A percentile compares a stretch with the other conserved stretches of the same genome.
Conservation (phyloP, 495 filamentous ascomycete genomes). For the Penicillium egyptiacum region DNA sequence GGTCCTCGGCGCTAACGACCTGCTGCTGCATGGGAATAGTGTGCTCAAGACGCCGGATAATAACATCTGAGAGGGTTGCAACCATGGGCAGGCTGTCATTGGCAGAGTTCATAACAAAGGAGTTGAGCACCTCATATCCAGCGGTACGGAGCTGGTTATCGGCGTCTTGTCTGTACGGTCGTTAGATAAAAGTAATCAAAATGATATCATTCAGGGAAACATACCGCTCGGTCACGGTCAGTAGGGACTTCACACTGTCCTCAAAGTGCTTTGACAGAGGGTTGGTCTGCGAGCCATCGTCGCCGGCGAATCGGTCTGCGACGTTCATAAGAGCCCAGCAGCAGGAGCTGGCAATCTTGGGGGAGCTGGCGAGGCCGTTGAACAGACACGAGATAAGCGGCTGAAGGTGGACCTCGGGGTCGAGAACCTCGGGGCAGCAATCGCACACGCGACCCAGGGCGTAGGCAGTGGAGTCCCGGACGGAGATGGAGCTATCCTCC, state of each 20-base stretch:
- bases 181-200: constrained; percentile 12
- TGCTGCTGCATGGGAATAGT: constrained; percentile 90
- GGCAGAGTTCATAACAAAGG: constrained; percentile 86
- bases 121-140: constrained; percentile 95
- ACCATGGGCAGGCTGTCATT: constrained; percentile 79
- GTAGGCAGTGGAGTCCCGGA: constrained; percentile 96
- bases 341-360: constrained; percentile 97
- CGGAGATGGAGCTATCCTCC: constrained; percentile 83
- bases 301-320: constrained; percentile 88
- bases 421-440: constrained; percentile 81
- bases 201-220: constrained; percentile 14
- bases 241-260: constrained; percentile 80
- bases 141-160: constrained; percentile 95
- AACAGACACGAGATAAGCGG: constrained; percentile 86
- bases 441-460: constrained; percentile 95
- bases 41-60: constrained; percentile 84
- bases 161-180: constrained; percentile 57
- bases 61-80: constrained; percentile 75
- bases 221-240: constrained; percentile 78
- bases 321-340: constrained; percentile 99
- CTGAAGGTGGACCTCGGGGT: constrained; percentile 76
- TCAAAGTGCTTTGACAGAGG: constrained; percentile 90
- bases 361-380: constrained; percentile 81
- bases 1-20: constrained; percentile 95
- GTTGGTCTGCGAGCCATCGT: constrained; percentile 73